Percentiles rank a stretch among this genome's conserved stretches.
phyloP scores from a whole-genome alignment of 1,284 basidiomycete genomes.

The Schizophyllum amplum region DNA sequence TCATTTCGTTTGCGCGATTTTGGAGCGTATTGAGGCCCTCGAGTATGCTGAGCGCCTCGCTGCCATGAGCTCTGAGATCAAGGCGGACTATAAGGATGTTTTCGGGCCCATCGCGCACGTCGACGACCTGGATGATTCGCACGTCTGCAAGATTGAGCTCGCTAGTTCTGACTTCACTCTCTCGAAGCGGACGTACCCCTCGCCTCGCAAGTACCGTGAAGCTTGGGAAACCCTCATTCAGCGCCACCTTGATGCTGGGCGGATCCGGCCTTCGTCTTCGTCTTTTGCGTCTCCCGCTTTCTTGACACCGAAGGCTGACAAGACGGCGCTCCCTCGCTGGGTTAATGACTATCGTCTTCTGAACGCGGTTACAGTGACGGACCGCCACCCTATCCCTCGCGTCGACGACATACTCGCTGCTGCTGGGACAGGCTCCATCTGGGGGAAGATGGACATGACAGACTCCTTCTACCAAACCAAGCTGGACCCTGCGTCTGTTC shows the following conservation, averaged over 20 bases:
- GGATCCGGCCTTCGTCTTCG: too few relatives aligned
- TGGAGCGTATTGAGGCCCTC: conserved; percentile 5
- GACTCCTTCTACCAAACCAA: conserved; percentile 32
- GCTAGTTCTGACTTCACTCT: conserved; percentile 6
- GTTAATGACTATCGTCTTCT: conserved; percentile 10
- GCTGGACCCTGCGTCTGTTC: conserved; percentile 26
- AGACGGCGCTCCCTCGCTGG: conserved; percentile 8
- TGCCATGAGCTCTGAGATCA: conserved; percentile 1
- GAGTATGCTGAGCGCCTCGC: conserved; percentile 4
- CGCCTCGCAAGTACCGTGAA: conserved; percentile 5
- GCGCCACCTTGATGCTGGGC: too few relatives aligned
- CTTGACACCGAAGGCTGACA: conserved; percentile 10
- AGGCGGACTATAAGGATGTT: conserved; percentile 7
- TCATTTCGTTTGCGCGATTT: conserved; percentile 4
- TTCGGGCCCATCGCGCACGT: conserved; percentile 12
- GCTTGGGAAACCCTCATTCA: conserved; percentile 8
- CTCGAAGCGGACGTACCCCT: neutral
- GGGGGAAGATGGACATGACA: too few relatives aligned
- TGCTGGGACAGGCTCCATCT: too few relatives aligned
- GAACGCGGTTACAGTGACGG: conserved; percentile 7
- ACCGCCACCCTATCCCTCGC: too few relatives aligned
- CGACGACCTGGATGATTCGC: conserved; percentile 9
- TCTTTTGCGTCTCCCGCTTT: too few relatives aligned
- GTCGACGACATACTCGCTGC: too few relatives aligned
- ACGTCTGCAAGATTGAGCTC: conserved; percentile 10